These are phyloP conservation scores for Aureobasidium lini DNA, from an alignment of 2,329 filamentous ascomycete species.

Conservation along the genomic window DNA sequence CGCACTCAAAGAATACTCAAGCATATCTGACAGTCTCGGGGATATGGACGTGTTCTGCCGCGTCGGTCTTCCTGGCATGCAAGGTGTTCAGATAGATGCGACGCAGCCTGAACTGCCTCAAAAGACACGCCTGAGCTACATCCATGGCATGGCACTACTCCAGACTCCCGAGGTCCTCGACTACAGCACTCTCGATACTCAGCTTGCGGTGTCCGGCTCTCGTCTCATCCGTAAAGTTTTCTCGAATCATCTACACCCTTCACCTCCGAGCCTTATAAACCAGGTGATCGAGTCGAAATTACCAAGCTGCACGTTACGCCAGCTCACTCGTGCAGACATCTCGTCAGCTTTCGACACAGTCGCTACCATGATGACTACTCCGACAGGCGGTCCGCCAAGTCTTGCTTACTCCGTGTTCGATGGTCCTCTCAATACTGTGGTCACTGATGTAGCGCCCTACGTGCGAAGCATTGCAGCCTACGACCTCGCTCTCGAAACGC, in stretches of 20 bases:
- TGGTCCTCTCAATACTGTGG: slow-evolving; percentile 57
- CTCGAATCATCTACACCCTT: slow-evolving; percentile 18
- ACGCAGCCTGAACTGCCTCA: slow-evolving; percentile 52
- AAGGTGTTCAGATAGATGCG: slow-evolving; percentile 40
- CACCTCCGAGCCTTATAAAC: slow-evolving; percentile 18
- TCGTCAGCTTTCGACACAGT: slow-evolving; percentile 46
- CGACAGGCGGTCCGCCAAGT: slow-evolving; percentile 23
- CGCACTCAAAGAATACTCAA: slow-evolving; percentile 45
- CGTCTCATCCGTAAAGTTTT: slow-evolving; percentile 18
- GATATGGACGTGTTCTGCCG: slow-evolving; percentile 55
- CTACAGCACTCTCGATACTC: slow-evolving; percentile 34
- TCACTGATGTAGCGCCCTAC: slow-evolving; percentile 77
- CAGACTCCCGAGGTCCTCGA: slow-evolving; percentile 44
- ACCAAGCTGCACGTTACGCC: slow-evolving; percentile 24
- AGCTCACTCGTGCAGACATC: slow-evolving; percentile 31
- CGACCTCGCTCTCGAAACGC: slow-evolving; percentile 63
- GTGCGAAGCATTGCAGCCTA: slow-evolving; percentile 77
- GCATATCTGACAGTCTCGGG: slow-evolving; percentile 55
- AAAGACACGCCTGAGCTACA: slow-evolving; percentile 48
- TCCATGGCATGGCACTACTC: slow-evolving; percentile 46
- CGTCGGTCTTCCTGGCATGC: slow-evolving; percentile 36
- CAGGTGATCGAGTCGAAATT: slow-evolving; percentile 9
- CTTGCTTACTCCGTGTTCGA: slow-evolving; percentile 71
- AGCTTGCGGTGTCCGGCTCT: slow-evolving; percentile 25
- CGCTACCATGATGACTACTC: slow-evolving; percentile 32